Base-by-base conservation (phyloP, 2,329 filamentous ascomycete species). In the Ceratocystis huliohia region DNA sequence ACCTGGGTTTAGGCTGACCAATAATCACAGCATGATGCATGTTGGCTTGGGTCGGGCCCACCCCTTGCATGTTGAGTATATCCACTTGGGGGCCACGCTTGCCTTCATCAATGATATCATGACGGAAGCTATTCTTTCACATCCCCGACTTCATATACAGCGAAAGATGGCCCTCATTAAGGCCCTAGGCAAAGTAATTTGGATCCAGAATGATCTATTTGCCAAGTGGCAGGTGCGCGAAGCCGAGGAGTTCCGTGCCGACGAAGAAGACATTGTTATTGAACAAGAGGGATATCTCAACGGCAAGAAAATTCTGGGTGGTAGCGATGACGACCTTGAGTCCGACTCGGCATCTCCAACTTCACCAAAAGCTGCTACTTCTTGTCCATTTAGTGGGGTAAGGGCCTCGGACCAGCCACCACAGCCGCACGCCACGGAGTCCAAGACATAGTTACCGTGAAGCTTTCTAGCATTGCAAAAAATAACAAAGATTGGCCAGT, bases 191-290 rank as follows among this genome's bases (percentile, higher is more conserved):
- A 94, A 94, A 74, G 86, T 93, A 30, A 86, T 93, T 70, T 93
- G 89, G 89, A 91, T 93, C 70, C 89, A 93, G 75, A 93, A 93
- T 73, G 89, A 93, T 74, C 79, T 93, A 30, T 89, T 93, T 74
- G 87, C 88, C 17, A 88, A 88, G 74, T 92, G 88, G 87, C 88
- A 91, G 71, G 83, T 89, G 45, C 79, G 82, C 45, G 86, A 89
- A 69, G 85, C 86, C 63, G 82, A 86, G 41, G 87, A 90, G 74
- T 84, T 78, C 70, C 74, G 74, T 33, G 72, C 75, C 1, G 76
- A 76, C 17, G 76, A 78, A 13, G 78, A 78, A 65, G 78, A 79
- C 61, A 76, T 80, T 15, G 75, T 80, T 30, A 73, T 84, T 57
- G 84, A 88, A 72, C 76, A 78, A 64, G 86, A 88, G 72, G 86